Evolutionary conservation across 1,284 basidiomycete species (phyloP), one percentile per base, ranked within the genome.

Genomic region (Ceratobasidium sp.): DNA sequence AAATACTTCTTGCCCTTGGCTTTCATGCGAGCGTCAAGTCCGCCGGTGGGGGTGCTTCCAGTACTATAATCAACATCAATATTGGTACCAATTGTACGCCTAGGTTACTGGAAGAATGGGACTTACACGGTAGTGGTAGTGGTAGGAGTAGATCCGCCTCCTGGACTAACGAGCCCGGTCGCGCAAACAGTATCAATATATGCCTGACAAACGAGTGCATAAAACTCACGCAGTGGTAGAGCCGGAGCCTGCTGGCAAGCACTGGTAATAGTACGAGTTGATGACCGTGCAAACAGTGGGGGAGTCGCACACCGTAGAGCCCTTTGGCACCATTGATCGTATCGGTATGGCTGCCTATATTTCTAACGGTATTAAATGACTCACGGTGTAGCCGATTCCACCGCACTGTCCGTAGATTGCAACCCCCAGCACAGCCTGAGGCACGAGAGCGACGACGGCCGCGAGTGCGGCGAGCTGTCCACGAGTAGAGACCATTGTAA

Each of bases 11-110:
- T 76, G 0, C 77, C 74, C 65, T 84, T 81, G 61, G 79, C 78
- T 15, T 80, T 79, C n/a, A 83, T 82, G 44, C 82, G 82, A 13
- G 75, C 79, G 77, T 83, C 82, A 17, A 84, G 79, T 22, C 81
- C 80, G 43, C 75, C 78, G 40, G 76, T 76, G 51, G 22, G 29
- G 17, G 59, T 46, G 17, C 32, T 62, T n/a, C 37, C 17, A 44
- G 61, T 37, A n/a, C 61, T 62, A 19, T 49, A 17, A 17, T 6
- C n/a, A 29, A 29, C 25, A 29, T 29, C 25, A 29, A 29, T 29
- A 29, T 29, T 29, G 25, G 25, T 29, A 29, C 25, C 25, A 29
- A 29, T 29, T 29, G 25, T 29, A 29, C 25, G 25, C 25, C 25
- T 29, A 29, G 25, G 25, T 29, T 19, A 19, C 2, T 19, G 17